phyloP scores from a whole-genome alignment of 768 basidiomycete genomes.

The Tulasnella sp. region DNA sequence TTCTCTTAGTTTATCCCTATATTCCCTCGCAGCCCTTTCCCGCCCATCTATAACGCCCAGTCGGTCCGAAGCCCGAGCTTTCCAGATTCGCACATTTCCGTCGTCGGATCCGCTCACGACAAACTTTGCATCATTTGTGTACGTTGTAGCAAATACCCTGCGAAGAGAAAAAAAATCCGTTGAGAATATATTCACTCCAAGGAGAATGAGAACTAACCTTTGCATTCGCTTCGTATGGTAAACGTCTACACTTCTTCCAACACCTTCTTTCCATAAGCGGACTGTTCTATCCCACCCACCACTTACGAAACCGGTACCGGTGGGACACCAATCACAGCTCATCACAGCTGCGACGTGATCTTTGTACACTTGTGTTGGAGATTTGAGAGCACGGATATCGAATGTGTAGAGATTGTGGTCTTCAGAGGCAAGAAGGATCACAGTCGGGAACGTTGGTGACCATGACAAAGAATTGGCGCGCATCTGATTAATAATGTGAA shows the following conservation, averaged over 20 bases:
- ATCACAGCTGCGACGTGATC: constrained; percentile 94
- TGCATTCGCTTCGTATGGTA: constrained; percentile 99
- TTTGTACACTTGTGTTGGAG: constrained; percentile 89
- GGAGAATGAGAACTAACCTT: constrained; percentile 35
- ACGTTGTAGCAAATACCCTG: constrained; percentile 80
- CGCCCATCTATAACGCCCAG: constrained; percentile 81
- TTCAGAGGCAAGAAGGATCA: constrained; percentile 88
- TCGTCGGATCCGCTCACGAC: constrained; percentile 87
- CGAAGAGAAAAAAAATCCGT: not conserved
- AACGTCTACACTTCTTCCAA: constrained; percentile 68
- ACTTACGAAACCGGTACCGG: constrained; percentile 88
- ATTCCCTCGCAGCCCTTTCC: constrained; percentile 85
- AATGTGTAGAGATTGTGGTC: constrained; percentile 98
- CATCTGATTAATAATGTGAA: constrained; percentile 38
- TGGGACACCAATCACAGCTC: constrained; percentile 95
- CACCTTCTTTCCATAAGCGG: constrained; percentile 81
- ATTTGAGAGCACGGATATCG: constrained; percentile 72
- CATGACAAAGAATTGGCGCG: constrained; percentile 80
- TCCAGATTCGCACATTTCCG: constrained; percentile 92
- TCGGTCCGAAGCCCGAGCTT: constrained; percentile 82
- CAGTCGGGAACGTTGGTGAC: constrained; percentile 92
- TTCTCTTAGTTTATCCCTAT: constrained; percentile 74
- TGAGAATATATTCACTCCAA: not conserved
- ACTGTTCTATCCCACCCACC: constrained; percentile 95
- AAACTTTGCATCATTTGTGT: constrained; percentile 83